Base-by-base conservation (phyloP, 768 basidiomycete genomes). In the Calocybe gangraenosa region DNA sequence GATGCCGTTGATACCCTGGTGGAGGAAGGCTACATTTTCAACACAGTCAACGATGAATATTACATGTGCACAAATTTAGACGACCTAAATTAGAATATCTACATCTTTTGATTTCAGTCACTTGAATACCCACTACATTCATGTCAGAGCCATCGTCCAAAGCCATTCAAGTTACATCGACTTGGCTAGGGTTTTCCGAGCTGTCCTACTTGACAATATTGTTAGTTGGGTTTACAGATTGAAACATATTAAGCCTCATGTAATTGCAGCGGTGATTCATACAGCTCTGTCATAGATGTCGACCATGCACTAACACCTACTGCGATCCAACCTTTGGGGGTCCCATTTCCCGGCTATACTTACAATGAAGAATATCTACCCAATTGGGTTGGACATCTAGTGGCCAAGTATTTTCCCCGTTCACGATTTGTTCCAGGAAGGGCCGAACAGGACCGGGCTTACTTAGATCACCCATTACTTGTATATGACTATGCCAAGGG, bases 251-350 rank as follows among this genome's bases (percentile, higher is more conserved):
- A 17, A 30, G 40, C 17, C n/a, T n/a, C n/a, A n/a, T n/a, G n/a
- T n/a, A n/a, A n/a, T n/a, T n/a, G n/a, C 54, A 84, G 82, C 54
- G 82, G 82, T 17, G 81, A 79, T 54, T 83, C 80, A 0, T 83
- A 80, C 48, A 75, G 74, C 55, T 68, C 74, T 15, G 65, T 74
- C 31, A 68, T 69, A 18, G n/a, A 53, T 17, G 30, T 52, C 9
- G 44, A 50, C 15, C 25, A 28, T 28, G 25, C 25, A 32, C 76
- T 79, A 1, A 62, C 58, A 32, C 76, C 79, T 1, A 62, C 58
- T n/a, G 60, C 65, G 38, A 51, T 65, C 3, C 50, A 68, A 15
- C 81, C 80, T 2, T 59, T 80, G 2, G 78, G 81, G 0, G 60
- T 76, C 1, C 52, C 57, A 3, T 82, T 69, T 49, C 78, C 79